Conservation (phyloP, 441 rosid genomes). For the Pelargonium cotyledonis region DNA sequence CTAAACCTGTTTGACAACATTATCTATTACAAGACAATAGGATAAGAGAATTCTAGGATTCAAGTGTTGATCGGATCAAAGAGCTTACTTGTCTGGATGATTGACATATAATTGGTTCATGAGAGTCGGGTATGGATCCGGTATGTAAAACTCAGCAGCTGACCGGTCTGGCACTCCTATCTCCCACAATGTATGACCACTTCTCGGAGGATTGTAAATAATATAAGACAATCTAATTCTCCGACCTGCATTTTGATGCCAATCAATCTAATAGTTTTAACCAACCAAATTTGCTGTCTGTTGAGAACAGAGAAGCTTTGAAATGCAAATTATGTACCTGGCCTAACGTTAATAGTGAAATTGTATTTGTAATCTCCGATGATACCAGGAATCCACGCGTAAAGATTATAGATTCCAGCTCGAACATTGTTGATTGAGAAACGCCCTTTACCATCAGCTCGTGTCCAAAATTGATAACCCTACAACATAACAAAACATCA, state of each 20-base stretch:
- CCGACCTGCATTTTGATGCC: slow-evolving; percentile 34
- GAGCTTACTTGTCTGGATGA: slow-evolving; percentile 61
- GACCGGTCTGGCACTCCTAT: slow-evolving; percentile 76
- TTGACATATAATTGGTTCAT: slow-evolving; percentile 35
- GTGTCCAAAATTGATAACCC: slow-evolving; percentile 60
- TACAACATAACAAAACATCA: neutral
- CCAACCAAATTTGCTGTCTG: no score
- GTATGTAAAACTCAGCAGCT: slow-evolving; percentile 68
- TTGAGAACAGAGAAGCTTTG: no score
- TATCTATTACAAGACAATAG: neutral
- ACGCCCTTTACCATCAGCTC: slow-evolving; percentile 40
- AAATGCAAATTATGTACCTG: slow-evolving; percentile 27
- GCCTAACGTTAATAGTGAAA: slow-evolving; percentile 29
- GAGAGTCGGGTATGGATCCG: slow-evolving; percentile 60
- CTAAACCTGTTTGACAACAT: slow-evolving; percentile 32
- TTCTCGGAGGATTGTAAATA: slow-evolving; percentile 59
- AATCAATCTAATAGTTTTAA: no score
- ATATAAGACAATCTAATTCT: slow-evolving; percentile 44
- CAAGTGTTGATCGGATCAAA: slow-evolving; percentile 1
- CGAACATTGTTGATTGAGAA: slow-evolving; percentile 37
- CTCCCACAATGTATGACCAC: slow-evolving; percentile 88
- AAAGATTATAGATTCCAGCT: slow-evolving; percentile 38
- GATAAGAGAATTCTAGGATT: neutral
- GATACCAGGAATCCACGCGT: slow-evolving; percentile 56
- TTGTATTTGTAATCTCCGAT: slow-evolving; percentile 48